Conservation (phyloP, 768 basidiomycete genomes). For the Termitomyces sp. region DNA sequence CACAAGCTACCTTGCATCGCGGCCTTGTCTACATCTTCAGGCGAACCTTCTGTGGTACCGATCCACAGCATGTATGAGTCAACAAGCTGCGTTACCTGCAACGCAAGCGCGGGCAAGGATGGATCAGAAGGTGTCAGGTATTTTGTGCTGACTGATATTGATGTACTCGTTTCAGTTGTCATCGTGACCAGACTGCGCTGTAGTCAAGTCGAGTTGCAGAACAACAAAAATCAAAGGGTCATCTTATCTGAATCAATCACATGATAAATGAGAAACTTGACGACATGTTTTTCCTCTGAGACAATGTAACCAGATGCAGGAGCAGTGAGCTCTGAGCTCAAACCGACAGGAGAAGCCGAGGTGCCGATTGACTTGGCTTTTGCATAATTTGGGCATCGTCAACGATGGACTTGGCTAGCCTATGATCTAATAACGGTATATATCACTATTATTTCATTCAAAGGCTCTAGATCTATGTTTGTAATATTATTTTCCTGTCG, state of each 20-base stretch:
- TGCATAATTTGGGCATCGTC: background rate
- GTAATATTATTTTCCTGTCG: too few relatives aligned
- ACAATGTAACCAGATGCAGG: background rate
- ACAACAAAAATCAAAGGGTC: too few relatives aligned
- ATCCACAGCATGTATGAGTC: conserved; percentile 84
- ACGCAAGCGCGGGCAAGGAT: conserved; percentile 49
- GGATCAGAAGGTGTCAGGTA: conserved; percentile 46
- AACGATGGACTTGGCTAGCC: background rate
- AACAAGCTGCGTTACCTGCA: conserved; percentile 63
- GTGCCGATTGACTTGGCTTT: background rate
- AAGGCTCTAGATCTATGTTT: background rate
- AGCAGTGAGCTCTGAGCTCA: background rate
- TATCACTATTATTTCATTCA: background rate
- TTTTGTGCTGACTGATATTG: conserved; percentile 33
- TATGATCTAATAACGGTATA: too few relatives aligned
- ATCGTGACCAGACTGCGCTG: conserved; percentile 7
- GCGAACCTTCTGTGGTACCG: conserved; percentile 47
- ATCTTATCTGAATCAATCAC: background rate
- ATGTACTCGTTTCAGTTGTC: conserved; percentile 8
- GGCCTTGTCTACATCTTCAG: conserved; percentile 43
- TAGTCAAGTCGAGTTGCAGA: background rate
- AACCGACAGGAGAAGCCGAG: background rate
- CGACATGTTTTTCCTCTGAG: background rate
- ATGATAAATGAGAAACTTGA: background rate
- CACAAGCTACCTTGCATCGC: conserved; percentile 51